These are phyloP conservation scores for Zygosaccharomyces bisporus DNA, from an alignment of 805 yeast species.

Conservation along the genomic window DNA sequence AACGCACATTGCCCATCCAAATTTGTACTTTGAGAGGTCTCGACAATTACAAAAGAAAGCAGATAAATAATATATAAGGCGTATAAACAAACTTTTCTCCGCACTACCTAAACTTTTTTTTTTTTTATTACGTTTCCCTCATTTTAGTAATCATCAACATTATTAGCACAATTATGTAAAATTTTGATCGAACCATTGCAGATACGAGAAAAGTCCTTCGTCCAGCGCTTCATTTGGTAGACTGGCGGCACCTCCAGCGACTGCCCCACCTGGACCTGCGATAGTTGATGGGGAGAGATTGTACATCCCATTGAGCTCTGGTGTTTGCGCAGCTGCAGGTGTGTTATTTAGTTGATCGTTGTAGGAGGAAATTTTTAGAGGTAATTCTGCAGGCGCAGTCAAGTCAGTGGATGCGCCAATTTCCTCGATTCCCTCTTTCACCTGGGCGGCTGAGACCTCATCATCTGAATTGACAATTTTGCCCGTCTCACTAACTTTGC, in stretches of 20 bases:
- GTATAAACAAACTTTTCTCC: too few relatives aligned
- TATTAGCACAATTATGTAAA: slow-evolving; percentile 18
- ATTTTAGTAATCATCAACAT: too few relatives aligned
- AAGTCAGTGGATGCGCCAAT: not conserved
- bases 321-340: not conserved
- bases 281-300: not conserved
- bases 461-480: slow-evolving; percentile 5
- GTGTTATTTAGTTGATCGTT: not conserved
- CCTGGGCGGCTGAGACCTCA: not conserved
- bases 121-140: not conserved
- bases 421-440: not conserved
- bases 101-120: too few relatives aligned
- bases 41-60: slow-evolving; percentile 48
- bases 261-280: slow-evolving; percentile 4
- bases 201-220: slow-evolving; percentile 40
- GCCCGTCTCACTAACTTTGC: slow-evolving; percentile 32
- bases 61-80: too few relatives aligned
- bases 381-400: not conserved
- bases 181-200: slow-evolving; percentile 53
- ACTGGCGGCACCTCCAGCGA: not conserved
- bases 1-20: slow-evolving; percentile 76
- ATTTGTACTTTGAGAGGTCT: slow-evolving; percentile 77
- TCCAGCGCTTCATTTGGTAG: slow-evolving; percentile 11
- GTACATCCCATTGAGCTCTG: not conserved
- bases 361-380: not conserved